Evolutionary conservation across 2,329 filamentous ascomycete genomes (phyloP).

Genomic region (Trichoderma simmonsii): DNA sequence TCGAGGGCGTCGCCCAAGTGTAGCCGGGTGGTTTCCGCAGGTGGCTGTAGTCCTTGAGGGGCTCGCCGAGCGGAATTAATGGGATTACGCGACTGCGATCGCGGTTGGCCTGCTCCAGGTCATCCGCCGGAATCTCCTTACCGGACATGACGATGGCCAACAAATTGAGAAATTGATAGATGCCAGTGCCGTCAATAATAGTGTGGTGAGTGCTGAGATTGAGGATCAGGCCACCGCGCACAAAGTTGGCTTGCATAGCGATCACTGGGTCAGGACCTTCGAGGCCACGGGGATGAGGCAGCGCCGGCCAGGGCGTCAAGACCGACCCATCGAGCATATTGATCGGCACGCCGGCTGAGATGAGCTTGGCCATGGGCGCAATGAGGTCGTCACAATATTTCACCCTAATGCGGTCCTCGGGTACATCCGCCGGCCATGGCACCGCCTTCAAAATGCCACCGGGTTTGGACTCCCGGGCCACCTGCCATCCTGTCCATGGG

Average conservation of each 20-base stretch:
- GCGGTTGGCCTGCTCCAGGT: background rate
- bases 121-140: background rate
- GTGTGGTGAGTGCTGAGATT: background rate
- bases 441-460: background rate
- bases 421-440: background rate
- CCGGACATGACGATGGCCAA: background rate
- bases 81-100: background rate
- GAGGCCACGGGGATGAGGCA: background rate
- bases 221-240: background rate
- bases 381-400: background rate
- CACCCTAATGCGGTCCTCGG: background rate
- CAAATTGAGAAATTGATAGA: background rate
- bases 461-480: background rate
- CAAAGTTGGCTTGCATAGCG: background rate
- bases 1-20: background rate
- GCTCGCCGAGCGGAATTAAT: background rate
- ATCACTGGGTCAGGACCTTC: background rate
- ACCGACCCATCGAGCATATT: background rate
- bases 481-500: background rate
- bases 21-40: background rate
- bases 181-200: background rate
- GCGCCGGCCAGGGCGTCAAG: background rate
- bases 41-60: background rate
- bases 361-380: background rate
- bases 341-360: background rate